phyloP scores from a whole-genome alignment of 2,329 filamentous ascomycete species.

The Alternaria sp. region DNA sequence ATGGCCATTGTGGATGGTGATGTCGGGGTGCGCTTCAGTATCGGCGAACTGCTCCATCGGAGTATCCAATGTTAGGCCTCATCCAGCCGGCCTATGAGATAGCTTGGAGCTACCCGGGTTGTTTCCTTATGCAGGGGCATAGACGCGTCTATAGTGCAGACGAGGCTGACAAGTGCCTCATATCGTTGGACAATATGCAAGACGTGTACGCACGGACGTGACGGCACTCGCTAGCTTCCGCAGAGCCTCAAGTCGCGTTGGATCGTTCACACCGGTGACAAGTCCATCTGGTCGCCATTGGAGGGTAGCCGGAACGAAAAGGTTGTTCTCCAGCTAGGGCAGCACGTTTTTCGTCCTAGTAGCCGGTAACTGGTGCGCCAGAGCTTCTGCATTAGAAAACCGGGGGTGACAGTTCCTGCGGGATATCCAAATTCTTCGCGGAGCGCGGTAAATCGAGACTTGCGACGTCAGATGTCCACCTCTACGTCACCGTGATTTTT shows the following conservation, averaged over 20 bases:
- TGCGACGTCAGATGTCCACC: not conserved
- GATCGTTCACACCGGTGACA: not conserved
- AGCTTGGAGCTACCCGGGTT: not conserved
- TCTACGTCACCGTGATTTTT: not conserved
- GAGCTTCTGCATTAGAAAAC: not conserved
- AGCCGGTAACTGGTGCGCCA: not conserved
- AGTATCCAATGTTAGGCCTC: not conserved
- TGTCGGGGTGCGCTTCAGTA: not conserved
- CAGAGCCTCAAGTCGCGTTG: conserved; percentile 11
- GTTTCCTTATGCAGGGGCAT: not conserved
- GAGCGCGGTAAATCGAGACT: not conserved
- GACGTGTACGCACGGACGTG: not conserved
- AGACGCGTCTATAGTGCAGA: conserved; percentile 4
- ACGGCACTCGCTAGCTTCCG: conserved; percentile 1
- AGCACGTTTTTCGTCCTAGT: not conserved
- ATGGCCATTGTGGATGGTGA: not conserved
- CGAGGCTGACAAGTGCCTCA: conserved; percentile 9
- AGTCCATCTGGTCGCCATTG: not conserved
- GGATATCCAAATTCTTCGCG: not conserved
- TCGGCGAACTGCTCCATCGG: not conserved
- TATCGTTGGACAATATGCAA: conserved; percentile 3
- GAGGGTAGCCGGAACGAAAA: not conserved
- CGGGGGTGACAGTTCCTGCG: not conserved
- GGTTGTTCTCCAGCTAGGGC: not conserved
- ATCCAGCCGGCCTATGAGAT: not conserved